Evolutionary conservation across 2,329 filamentous ascomycete genomes (phyloP), one percentile per base, ranked within the genome.

Genomic region (Raffaelea ambrosiae): DNA sequence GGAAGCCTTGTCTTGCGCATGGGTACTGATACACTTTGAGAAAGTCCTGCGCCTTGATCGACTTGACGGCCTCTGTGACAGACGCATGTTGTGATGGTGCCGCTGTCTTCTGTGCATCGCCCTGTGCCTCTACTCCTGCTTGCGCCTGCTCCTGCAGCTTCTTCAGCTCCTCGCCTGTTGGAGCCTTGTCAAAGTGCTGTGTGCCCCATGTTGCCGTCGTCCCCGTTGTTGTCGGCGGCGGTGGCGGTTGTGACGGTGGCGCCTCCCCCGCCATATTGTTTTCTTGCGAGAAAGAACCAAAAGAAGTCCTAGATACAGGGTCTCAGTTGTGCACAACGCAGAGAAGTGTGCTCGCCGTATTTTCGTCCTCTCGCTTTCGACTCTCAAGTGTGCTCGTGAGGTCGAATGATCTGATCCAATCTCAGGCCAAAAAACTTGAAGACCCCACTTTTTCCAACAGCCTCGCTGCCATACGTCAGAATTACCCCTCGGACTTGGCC

Each of bases 1-100:
- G 69, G 46, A 95, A 72, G 2, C 87, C 84, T 61, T 95, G 84
- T 52, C 90, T 76, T 19, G 88, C 85, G 64, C 93, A 97, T 0
- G 91, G 91, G 49, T 81, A 77, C 64, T 85, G 84, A 63, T 90
- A 83, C 46, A 94, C 71, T 40, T 80, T 78, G 40, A 79, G 64
- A 54, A 90, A 85, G 58, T 91, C 87, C 36, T 83, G 72, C 36
- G 73, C 61, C 52, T 81, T 81, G 52, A 91, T 81, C 43, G 74
- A 78, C 52, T 79, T 76, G 44, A 90, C 70, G 1, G 79, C 86
- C 39, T 88, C 81, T 35, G 65, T 63, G n/a, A 82, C 60, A 63
- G 60, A 62, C 64, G 55, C 63, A 1, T 40, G 8, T 33, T 29
- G 36, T 5, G 41, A 16, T 19, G 42, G 47, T 3, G 21, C 11